Conservation (phyloP, 495 filamentous ascomycete genomes). For the Rhypophila decipiens region DNA sequence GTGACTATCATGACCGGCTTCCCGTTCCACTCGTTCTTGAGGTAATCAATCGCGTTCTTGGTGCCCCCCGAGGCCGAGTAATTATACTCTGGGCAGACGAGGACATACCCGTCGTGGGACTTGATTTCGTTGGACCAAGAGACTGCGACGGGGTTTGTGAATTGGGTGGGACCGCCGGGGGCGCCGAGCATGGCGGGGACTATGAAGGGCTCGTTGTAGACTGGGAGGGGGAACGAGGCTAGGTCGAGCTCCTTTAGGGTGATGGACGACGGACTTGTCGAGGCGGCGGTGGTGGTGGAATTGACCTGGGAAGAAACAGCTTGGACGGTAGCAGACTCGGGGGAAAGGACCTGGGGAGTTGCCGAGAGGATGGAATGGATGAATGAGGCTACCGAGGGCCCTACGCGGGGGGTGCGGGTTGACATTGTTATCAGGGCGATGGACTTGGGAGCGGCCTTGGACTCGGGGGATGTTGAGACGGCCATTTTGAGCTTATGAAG, state of each 20-base stretch:
- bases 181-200: conserved; percentile 45
- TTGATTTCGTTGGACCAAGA: conserved; percentile 46
- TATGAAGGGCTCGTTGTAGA: conserved; percentile 49
- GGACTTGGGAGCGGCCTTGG: conserved; percentile 12
- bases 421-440: conserved; percentile 36
- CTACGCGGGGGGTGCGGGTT: conserved; percentile 29
- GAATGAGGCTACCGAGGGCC: conserved; percentile 27
- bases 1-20: conserved; percentile 52
- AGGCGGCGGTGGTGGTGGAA: conserved; percentile 7
- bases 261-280: conserved; percentile 16
- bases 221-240: conserved; percentile 44
- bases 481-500: background rate
- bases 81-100: conserved; percentile 48
- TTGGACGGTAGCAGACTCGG: too few species aligned
- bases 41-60: conserved; percentile 60
- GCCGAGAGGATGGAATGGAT: too few species aligned
- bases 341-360: too few species aligned
- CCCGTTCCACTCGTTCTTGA: conserved; percentile 53
- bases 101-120: conserved; percentile 47
- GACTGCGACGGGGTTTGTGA: conserved; percentile 40
- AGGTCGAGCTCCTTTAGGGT: conserved; percentile 41
- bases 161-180: conserved; percentile 34
- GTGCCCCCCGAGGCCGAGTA: conserved; percentile 42
- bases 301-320: conserved; percentile 25
- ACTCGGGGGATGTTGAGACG: background rate